A percentile compares a stretch with the other conserved stretches of the same genome.
Evolutionary conservation across 768 basidiomycete species (phyloP).

Genomic region (Panus rudis): DNA sequence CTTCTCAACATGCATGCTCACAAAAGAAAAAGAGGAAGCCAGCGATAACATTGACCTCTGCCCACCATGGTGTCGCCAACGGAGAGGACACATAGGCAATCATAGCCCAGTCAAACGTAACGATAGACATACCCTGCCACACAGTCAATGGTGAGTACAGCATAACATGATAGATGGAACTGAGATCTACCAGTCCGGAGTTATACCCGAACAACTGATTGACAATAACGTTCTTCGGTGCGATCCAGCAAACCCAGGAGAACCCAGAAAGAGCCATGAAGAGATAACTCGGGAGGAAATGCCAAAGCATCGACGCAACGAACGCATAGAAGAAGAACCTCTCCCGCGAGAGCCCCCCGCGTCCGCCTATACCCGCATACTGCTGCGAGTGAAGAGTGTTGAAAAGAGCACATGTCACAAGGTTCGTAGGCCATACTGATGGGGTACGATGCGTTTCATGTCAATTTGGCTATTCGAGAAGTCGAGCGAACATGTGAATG

Average conservation of each 20-base stretch:
- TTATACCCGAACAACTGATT: conserved; percentile 63
- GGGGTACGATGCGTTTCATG: background rate
- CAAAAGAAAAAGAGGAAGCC: conserved; percentile 68
- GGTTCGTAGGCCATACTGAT: conserved; percentile 71
- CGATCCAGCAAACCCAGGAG: conserved; percentile 69
- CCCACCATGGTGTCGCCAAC: conserved; percentile 80
- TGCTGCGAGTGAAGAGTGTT: conserved; percentile 70
- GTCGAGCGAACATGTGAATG: background rate
- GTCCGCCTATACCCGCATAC: conserved; percentile 56
- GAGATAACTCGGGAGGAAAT: conserved; percentile 67
- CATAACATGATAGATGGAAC: too few species aligned
- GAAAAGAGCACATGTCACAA: conserved; percentile 69
- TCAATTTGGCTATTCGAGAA: too few species aligned
- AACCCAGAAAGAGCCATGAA: conserved; percentile 80
- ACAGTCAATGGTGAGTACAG: conserved; percentile 23
- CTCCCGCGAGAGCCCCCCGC: conserved; percentile 62
- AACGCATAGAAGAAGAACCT: conserved; percentile 71
- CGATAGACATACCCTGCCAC: conserved; percentile 48
- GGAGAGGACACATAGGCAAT: conserved; percentile 66
- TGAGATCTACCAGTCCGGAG: conserved; percentile 15
- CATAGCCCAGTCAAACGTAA: conserved; percentile 81
- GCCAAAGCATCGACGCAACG: conserved; percentile 48
- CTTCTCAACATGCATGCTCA: too few species aligned
- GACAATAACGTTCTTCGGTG: conserved; percentile 35
- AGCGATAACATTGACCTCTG: conserved; percentile 58